Evolutionary conservation across 148 eudicot species (phyloP).

Genomic region (Silene uniflora): DNA sequence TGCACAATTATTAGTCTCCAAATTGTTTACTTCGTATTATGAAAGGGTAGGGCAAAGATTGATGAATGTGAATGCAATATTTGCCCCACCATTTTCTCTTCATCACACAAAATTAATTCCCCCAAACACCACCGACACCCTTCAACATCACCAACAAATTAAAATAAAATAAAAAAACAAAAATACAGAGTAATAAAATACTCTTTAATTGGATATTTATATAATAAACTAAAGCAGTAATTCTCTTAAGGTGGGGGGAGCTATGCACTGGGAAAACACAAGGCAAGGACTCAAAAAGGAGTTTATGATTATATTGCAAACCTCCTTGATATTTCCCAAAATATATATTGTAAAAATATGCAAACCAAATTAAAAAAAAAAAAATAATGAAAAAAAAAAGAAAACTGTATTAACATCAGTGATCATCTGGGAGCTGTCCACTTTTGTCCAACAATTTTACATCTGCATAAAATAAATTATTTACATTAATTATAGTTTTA

Average conservation of each 20-base stretch:
- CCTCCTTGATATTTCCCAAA: constrained; percentile 21
- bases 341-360: constrained; percentile 27
- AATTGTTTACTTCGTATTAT: constrained; percentile 17
- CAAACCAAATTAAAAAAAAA: constrained; percentile 16
- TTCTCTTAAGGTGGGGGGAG: constrained; percentile 17
- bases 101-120: constrained; percentile 43
- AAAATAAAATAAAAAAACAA: constrained; percentile 14
- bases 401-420: constrained; percentile 39
- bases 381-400: constrained; percentile 10
- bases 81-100: constrained; percentile 27
- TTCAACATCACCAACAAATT: constrained; percentile 24
- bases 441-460: constrained; percentile 31
- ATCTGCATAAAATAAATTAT: constrained; percentile 21
- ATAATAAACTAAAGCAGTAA: constrained; percentile 19
- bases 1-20: constrained; percentile 30
- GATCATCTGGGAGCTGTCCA: constrained; percentile 35
- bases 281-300: neutral
- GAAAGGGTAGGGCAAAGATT: constrained; percentile 24
- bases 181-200: constrained; percentile 19
- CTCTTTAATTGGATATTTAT: constrained; percentile 24
- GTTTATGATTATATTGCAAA: constrained; percentile 18
- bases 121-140: constrained; percentile 36
- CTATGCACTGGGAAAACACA: constrained; percentile 16
- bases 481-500: neutral
- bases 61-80: constrained; percentile 17